Evolutionary conservation across 2,329 filamentous ascomycete genomes (phyloP).

Genomic region (Ascochyta viciae-villosae): DNA sequence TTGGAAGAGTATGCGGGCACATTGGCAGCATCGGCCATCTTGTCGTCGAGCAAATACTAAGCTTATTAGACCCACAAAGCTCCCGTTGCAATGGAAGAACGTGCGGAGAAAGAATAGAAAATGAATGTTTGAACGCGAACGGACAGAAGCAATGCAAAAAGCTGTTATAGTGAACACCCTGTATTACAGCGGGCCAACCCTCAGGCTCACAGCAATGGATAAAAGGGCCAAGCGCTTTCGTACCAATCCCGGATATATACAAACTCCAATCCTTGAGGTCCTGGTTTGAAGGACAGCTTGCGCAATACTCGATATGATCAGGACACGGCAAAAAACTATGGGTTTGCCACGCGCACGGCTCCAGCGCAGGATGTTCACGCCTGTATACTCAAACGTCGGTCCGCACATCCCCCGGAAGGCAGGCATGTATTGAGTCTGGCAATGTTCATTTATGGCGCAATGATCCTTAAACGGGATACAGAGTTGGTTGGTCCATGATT

Average conservation of each 20-base stretch:
- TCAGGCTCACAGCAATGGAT: not conserved
- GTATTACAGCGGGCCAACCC: not conserved
- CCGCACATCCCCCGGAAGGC: not conserved
- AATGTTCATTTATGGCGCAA: not conserved
- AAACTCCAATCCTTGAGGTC: not conserved
- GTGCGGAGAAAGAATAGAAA: not conserved
- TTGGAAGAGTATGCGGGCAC: constrained; percentile 28
- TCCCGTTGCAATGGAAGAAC: not conserved
- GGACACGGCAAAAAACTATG: not conserved
- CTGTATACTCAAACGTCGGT: not conserved
- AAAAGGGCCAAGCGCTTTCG: not conserved
- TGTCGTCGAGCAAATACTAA: not conserved
- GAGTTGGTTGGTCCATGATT: not conserved
- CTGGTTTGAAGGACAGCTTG: not conserved
- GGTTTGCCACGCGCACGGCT: not conserved
- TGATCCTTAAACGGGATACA: not conserved
- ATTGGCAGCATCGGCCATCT: constrained; percentile 10
- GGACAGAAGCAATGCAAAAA: not conserved
- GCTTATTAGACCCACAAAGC: not conserved
- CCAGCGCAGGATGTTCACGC: not conserved
- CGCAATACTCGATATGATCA: not conserved
- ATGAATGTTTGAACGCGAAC: not conserved
- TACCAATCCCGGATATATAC: not conserved
- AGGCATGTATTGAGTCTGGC: not conserved
- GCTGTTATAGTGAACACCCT: not conserved